Evolutionary conservation across 2,329 filamentous ascomycete species (phyloP).

Genomic region (Scedosporium aurantiacum): DNA sequence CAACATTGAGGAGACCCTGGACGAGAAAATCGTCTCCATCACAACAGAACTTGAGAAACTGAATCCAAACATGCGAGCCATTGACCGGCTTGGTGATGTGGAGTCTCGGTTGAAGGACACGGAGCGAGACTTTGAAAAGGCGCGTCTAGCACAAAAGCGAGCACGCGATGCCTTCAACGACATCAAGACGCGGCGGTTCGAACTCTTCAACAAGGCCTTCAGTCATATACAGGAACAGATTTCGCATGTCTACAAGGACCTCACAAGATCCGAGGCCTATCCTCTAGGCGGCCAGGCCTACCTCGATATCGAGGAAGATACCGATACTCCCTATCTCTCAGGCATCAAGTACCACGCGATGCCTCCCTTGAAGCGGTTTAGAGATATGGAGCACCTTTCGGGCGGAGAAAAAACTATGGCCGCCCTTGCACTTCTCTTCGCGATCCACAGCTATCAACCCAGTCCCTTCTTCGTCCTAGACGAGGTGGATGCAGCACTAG

Average conservation of each 20-base stretch:
- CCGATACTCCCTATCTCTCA: slow-evolving; percentile 88
- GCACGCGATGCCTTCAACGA: slow-evolving; percentile 76
- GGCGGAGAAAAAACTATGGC: slow-evolving; percentile 99
- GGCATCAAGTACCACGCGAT: slow-evolving; percentile 98
- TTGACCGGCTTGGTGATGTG: slow-evolving; percentile 79
- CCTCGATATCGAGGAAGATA: slow-evolving; percentile 85
- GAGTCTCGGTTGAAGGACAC: slow-evolving; percentile 72
- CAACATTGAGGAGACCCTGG: slow-evolving; percentile 61
- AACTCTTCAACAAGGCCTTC: slow-evolving; percentile 93
- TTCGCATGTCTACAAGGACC: slow-evolving; percentile 83
- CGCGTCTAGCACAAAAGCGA: slow-evolving; percentile 60
- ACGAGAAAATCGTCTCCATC: slow-evolving; percentile 65
- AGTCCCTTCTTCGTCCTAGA: slow-evolving; percentile 96
- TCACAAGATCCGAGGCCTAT: slow-evolving; percentile 83
- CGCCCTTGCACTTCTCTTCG: slow-evolving; percentile 88
- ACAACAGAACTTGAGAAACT: slow-evolving; percentile 80
- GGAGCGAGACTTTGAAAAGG: slow-evolving; percentile 81
- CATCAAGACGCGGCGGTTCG: slow-evolving; percentile 71
- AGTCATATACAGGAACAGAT: slow-evolving; percentile 93
- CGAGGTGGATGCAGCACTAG: slow-evolving; percentile 95
- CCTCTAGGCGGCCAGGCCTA: slow-evolving; percentile 84
- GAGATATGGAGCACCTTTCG: slow-evolving; percentile 96
- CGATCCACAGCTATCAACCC: slow-evolving; percentile 91
- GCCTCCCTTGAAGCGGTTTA: slow-evolving; percentile 95
- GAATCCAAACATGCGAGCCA: slow-evolving; percentile 92